Evolutionary conservation across 371 early-diverging fungal genomes (phyloP).

Genomic region (Saksenaea vasiformis): DNA sequence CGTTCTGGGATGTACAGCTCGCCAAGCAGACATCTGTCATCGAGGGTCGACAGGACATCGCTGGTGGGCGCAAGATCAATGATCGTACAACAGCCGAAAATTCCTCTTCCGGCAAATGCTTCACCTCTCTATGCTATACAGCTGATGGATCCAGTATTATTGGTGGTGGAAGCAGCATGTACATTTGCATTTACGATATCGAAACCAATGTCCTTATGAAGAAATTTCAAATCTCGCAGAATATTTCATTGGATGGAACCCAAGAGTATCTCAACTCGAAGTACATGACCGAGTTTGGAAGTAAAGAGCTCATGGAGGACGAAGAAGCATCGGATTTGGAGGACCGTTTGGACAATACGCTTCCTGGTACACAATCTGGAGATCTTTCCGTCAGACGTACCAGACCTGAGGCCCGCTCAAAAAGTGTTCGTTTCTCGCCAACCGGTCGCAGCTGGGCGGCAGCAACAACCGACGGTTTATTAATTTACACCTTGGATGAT

Average conservation of each 20-base stretch:
- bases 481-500: slow-evolving; percentile 94
- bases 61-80: slow-evolving; percentile 79
- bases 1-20: slow-evolving; percentile 86
- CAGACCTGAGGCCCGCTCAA: slow-evolving; percentile 81
- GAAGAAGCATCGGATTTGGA: slow-evolving; percentile 80
- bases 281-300: slow-evolving; percentile 94
- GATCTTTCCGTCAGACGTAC: slow-evolving; percentile 81
- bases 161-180: slow-evolving; percentile 94
- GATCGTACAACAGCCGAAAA: slow-evolving; percentile 87
- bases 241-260: slow-evolving; percentile 92
- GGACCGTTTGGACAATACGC: slow-evolving; percentile 75
- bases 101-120: slow-evolving; percentile 81
- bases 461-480: slow-evolving; percentile 94
- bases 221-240: slow-evolving; percentile 89
- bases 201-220: slow-evolving; percentile 74
- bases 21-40: slow-evolving; percentile 73
- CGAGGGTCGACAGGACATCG: slow-evolving; percentile 93
- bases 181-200: slow-evolving; percentile 94
- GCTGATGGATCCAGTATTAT: slow-evolving; percentile 91
- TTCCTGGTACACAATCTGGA: slow-evolving; percentile 89
- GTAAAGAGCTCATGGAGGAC: slow-evolving; percentile 77
- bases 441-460: slow-evolving; percentile 95
- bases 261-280: slow-evolving; percentile 86
- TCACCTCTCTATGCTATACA: slow-evolving; percentile 92
- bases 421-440: slow-evolving; percentile 88